Conservation (phyloP, 2,329 filamentous ascomycete species). For the Penicillium rolfsii region DNA sequence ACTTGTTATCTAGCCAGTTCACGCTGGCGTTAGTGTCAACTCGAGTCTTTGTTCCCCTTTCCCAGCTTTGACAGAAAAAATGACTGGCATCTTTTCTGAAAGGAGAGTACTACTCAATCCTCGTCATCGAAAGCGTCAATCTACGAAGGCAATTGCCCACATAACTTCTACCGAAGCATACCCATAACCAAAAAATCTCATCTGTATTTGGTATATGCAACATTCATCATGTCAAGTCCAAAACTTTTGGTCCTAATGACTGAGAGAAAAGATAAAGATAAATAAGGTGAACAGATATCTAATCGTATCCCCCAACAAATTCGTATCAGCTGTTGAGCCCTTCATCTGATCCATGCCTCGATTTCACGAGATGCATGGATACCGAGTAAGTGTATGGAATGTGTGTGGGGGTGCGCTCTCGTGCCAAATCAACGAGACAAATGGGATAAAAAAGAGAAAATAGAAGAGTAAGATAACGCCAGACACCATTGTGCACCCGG, state of each 20-base stretch:
- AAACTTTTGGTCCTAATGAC: slow-evolving; percentile 34
- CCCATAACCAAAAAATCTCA: slow-evolving; percentile 14
- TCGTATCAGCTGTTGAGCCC: slow-evolving; percentile 26
- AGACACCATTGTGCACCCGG: slow-evolving; percentile 38
- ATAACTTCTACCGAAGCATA: background rate
- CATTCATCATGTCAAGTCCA: slow-evolving; percentile 35
- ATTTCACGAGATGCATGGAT: background rate
- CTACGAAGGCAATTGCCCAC: background rate
- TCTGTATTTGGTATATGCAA: slow-evolving; percentile 34
- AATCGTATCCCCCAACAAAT: slow-evolving; percentile 11
- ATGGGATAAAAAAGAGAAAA: slow-evolving; percentile 9
- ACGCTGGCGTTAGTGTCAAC: too few species aligned
- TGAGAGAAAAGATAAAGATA: slow-evolving; percentile 14
- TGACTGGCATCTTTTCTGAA: background rate
- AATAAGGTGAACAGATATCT: background rate
- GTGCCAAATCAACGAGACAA: slow-evolving; percentile 23
- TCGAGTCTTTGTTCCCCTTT: too few species aligned
- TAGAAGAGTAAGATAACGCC: slow-evolving; percentile 24
- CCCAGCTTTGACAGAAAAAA: too few species aligned
- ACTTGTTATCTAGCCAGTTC: too few species aligned
- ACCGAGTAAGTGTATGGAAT: slow-evolving; percentile 15
- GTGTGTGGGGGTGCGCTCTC: slow-evolving; percentile 10
- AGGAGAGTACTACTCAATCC: background rate
- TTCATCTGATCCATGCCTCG: slow-evolving; percentile 5
- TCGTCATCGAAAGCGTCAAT: background rate